A percentile compares a stretch with the other conserved stretches of the same genome.
These are phyloP conservation scores for Talaromyces sp. DNA, from an alignment of 2,329 filamentous ascomycete species.

Conservation along the genomic window DNA sequence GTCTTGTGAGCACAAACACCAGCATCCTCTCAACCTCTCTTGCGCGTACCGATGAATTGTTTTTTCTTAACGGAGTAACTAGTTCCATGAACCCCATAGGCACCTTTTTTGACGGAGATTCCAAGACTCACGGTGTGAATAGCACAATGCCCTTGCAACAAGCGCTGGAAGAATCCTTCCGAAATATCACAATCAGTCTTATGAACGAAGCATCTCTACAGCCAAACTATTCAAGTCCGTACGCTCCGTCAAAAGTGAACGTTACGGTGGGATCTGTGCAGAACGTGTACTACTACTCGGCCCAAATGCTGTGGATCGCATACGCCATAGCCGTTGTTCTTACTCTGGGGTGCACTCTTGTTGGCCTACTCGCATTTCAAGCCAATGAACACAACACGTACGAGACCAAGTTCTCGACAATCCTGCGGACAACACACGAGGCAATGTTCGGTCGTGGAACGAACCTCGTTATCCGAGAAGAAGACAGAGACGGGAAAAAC, in stretches of 20 bases:
- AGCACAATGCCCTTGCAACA: too few relatives aligned
- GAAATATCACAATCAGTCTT: too few relatives aligned
- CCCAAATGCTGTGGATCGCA: neutral
- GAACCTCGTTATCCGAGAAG: neutral
- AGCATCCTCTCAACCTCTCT: too few relatives aligned
- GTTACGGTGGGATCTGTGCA: neutral
- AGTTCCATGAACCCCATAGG: too few relatives aligned
- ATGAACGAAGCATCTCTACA: neutral
- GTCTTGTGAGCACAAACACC: too few relatives aligned
- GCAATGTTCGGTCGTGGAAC: neutral
- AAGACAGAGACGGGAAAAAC: neutral
- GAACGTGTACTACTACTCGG: neutral
- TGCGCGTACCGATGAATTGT: too few relatives aligned
- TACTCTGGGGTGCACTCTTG: neutral
- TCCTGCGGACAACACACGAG: neutral
- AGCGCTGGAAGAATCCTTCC: too few relatives aligned
- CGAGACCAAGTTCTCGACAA: too few relatives aligned
- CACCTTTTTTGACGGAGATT: too few relatives aligned
- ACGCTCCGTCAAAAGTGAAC: neutral
- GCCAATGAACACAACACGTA: neutral
- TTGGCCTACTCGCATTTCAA: neutral
- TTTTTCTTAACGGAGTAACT: too few relatives aligned
- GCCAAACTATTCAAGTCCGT: neutral
- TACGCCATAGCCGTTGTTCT: neutral
- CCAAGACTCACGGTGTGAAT: too few relatives aligned